These are phyloP conservation scores for Penstemon barbatus DNA, from an alignment of 257 asterid species.

Conservation along the genomic window DNA sequence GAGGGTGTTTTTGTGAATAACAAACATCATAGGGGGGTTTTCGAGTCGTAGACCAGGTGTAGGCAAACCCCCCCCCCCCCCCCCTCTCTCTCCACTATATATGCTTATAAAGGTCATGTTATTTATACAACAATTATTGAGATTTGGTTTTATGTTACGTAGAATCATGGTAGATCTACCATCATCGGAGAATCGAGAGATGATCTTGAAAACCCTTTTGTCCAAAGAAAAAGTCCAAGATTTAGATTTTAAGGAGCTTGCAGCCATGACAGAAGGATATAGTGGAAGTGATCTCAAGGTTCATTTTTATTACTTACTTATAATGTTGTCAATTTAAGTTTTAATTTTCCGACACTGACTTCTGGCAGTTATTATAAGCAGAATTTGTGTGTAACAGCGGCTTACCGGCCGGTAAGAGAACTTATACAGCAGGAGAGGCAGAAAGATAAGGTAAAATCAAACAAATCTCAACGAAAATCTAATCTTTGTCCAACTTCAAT, in stretches of 20 bases:
- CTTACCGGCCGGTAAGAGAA: constrained; percentile 95
- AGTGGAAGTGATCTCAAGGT: constrained; percentile 99
- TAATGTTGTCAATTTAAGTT: neutral
- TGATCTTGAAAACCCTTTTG: constrained; percentile 77
- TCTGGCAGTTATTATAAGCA: constrained; percentile 35
- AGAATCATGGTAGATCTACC: constrained; percentile 96
- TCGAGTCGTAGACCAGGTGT: too few species aligned
- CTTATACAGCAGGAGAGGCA: constrained; percentile 69
- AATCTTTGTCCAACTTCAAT: neutral
- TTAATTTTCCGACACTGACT: constrained; percentile 29
- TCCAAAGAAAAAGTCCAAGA: constrained; percentile 78
- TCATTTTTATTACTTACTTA: constrained; percentile 21
- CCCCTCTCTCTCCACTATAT: too few species aligned
- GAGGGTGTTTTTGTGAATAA: too few species aligned
- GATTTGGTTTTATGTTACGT: constrained; percentile 37
- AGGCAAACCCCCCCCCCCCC: too few species aligned
- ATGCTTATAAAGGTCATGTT: neutral
- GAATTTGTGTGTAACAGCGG: constrained; percentile 90
- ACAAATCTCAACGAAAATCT: constrained; percentile 10
- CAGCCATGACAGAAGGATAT: constrained; percentile 85
- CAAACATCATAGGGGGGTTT: too few species aligned
- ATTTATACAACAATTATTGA: constrained; percentile 20
- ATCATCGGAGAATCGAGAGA: constrained; percentile 82
- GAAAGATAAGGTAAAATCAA: constrained; percentile 56
- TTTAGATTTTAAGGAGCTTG: constrained; percentile 83